Evolutionary conservation across 805 yeast genomes (phyloP).

Genomic region (Candida odintsovae): DNA sequence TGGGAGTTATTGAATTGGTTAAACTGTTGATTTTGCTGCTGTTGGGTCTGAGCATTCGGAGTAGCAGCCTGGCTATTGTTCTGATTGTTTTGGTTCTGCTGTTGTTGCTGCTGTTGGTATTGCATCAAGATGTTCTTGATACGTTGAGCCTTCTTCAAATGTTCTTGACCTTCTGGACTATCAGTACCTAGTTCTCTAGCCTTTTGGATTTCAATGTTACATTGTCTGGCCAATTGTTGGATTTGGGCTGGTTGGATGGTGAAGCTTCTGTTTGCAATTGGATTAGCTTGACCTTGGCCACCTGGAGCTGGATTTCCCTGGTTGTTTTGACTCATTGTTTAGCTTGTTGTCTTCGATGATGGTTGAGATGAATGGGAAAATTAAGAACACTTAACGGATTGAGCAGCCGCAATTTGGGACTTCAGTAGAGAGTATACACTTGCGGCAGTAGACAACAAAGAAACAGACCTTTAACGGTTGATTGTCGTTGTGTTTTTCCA

Average conservation of each 20-base stretch:
- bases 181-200: slow-evolving; percentile 59
- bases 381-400: background rate
- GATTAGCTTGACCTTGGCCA: background rate
- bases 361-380: background rate
- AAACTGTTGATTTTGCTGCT: slow-evolving; percentile 18
- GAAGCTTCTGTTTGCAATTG: background rate
- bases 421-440: background rate
- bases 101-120: slow-evolving; percentile 42
- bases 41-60: slow-evolving; percentile 31
- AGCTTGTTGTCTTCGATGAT: background rate
- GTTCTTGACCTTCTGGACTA: slow-evolving; percentile 57
- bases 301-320: background rate
- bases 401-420: too few species aligned
- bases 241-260: slow-evolving; percentile 20
- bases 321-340: background rate
- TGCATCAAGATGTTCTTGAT: slow-evolving; percentile 56
- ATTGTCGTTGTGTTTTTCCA: background rate
- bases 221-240: slow-evolving; percentile 54
- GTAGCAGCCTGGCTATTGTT: slow-evolving; percentile 1
- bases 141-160: slow-evolving; percentile 55
- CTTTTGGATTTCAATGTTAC: slow-evolving; percentile 50
- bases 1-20: background rate
- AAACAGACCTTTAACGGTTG: background rate
- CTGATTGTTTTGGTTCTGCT: slow-evolving; percentile 20
- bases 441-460: background rate